Percentiles rank a stretch among this genome's conserved stretches.
These are phyloP conservation scores for Alternaria ethzedia DNA, from an alignment of 2,329 filamentous ascomycete species.

Conservation along the genomic window DNA sequence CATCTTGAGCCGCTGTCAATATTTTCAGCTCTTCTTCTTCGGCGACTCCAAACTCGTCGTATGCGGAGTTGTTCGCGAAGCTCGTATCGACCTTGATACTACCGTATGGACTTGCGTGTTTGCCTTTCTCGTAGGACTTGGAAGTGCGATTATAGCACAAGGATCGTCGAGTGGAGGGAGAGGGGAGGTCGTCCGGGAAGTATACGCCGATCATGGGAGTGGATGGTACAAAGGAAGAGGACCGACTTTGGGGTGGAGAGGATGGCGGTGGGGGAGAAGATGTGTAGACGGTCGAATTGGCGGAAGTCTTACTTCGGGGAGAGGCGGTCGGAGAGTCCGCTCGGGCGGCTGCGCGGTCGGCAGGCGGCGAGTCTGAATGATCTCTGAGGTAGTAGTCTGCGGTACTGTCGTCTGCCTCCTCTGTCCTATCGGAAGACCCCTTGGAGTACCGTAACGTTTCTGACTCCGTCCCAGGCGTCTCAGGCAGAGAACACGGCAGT, in stretches of 20 bases:
- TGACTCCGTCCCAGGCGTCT: neutral
- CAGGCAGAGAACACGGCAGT: neutral
- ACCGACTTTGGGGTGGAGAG: neutral
- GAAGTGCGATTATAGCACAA: neutral
- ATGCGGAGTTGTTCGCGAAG: neutral
- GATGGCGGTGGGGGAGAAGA: neutral
- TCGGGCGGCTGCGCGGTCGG: neutral
- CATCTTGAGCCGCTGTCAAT: neutral
- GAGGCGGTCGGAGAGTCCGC: neutral
- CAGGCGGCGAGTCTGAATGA: neutral
- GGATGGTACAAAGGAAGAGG: neutral
- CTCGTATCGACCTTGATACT: neutral
- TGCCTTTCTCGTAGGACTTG: neutral
- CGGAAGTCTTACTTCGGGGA: neutral
- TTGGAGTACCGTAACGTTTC: neutral
- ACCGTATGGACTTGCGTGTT: neutral
- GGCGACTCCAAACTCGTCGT: neutral
- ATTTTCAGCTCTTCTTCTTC: neutral
- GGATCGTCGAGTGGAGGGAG: neutral
- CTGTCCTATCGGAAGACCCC: neutral
- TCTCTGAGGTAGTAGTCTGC: neutral
- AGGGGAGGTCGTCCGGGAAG: neutral
- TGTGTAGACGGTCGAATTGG: neutral
- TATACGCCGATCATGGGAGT: neutral
- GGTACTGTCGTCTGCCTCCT: neutral